Base-by-base conservation (phyloP, 345 rosid species). In the Conringia planisiliqua region DNA sequence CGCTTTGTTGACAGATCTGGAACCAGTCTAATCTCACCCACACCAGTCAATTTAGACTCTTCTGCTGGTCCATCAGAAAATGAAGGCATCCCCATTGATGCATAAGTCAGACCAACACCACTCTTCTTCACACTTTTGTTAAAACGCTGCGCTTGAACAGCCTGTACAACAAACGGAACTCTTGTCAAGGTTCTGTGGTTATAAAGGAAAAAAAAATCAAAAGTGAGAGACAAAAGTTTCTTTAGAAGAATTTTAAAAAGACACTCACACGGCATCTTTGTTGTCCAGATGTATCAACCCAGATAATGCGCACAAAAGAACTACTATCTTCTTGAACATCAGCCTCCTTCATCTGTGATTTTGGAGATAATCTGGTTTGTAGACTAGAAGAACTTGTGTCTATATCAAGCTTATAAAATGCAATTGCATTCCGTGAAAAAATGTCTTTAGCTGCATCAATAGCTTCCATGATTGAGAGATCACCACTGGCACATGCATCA, bases 211-310 rank as follows among this genome's bases (percentile, higher is more conserved):
- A 8, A 0, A n/a, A 2, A 12, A 1, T 3, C 6, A 47, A 22
- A 4, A 22, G 20, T 5, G 16, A 20, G 22, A 64, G 39, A 17
- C 42, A 58, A 12, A 57, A 16, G 22, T 44, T 67, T 46, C 38
- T 26, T 26, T 2, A 26, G 33, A 39, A 6, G 20, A 46, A 20
- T 6, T n/a, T n/a, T 6, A 2, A 36, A 0, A 46, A 71, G 62
- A 0, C 71, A 79, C 96, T 83, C 74, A 91, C 99, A 9, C 97
- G 99, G 61, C 92, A 92, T 90, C 99, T 81, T 68, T 88, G 90
- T 73, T 92, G 99, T 77, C 99, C 99, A 68, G 97, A 92, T 46
- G 93, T 58, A 86, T 95, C 99, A 59, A 83, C 88, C 99, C 97
- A 95, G 39, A 95, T 75, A 51, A 92, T 20, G 39, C 99, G 97